These are phyloP conservation scores for Cystodermella granulosa DNA, from an alignment of 1,284 basidiomycete species.

Conservation along the genomic window DNA sequence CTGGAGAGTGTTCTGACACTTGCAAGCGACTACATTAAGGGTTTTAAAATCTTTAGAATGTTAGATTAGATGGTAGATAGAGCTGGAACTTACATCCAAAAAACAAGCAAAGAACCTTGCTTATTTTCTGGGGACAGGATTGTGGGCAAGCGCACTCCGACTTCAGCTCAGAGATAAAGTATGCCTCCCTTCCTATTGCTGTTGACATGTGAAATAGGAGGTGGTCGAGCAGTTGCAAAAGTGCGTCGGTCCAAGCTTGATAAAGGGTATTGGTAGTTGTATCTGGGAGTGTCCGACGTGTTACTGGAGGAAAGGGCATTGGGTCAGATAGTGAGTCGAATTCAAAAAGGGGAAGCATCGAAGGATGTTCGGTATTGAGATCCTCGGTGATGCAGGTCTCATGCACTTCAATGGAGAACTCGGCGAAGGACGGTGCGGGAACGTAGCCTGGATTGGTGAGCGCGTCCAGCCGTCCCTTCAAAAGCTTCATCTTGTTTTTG, in stretches of 20 bases:
- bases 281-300: not conserved
- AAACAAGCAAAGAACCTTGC: not conserved
- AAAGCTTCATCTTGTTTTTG: not conserved
- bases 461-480: not conserved
- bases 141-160: not conserved
- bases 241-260: not conserved
- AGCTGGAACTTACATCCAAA: not conserved
- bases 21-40: conserved; percentile 9
- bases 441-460: too few species aligned
- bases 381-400: not conserved
- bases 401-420: not conserved
- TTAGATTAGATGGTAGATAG: not conserved
- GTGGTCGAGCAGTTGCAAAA: not conserved
- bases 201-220: not conserved
- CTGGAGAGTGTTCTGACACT: conserved; percentile 12
- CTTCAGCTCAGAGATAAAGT: not conserved
- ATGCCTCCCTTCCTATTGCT: not conserved
- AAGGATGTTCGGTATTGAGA: not conserved
- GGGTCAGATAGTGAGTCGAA: not conserved
- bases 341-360: not conserved
- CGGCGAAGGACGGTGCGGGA: too few species aligned
- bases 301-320: not conserved
- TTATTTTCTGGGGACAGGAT: not conserved
- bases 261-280: not conserved
- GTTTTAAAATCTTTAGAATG: conserved; percentile 14